Evolutionary conservation across 1,284 basidiomycete genomes (phyloP), one percentile per base, ranked within the genome.

Genomic region (Rhodotorula sp.): DNA sequence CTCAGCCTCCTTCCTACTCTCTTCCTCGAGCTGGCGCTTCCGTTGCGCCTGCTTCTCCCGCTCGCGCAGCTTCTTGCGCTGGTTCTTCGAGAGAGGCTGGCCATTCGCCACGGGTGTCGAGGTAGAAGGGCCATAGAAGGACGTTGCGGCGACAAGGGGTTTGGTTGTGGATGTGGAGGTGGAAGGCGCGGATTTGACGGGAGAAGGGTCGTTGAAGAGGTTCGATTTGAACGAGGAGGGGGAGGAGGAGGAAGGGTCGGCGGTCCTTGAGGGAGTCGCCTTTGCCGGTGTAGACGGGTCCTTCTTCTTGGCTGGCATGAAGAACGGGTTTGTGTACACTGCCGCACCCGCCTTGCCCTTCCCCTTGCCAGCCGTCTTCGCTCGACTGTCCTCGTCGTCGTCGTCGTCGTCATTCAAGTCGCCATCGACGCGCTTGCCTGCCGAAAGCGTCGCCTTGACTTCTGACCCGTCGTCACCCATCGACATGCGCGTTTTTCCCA

Each of bases 61-160:
- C 20, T 70, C 62, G 11, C 68, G 64, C 26, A 61, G 57, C 60
- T 71, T 71, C 50, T 68, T 68, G 37, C 70, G 66, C 46, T 71
- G 66, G 51, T 71, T 71, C 63, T 71, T 71, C 34, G 63, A 50
- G 20, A 65, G 59, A 2, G 13, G 40, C 40, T 44, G 40, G 40
- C 24, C 24, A n/a, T 11, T 62, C 24, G 30, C 26, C 30, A 34
- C 44, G 22, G 26, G 10, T 10, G 37, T 4, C 10, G 40, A 30
- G 31, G 65, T 20, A 31, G 24, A n/a, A 20, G 46, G 31, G 24
- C 51, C 26, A 37, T 65, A 55, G 56, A 65, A 58, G n/a, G 62
- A n/a, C 18, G 57, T 52, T 16, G 56, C 10, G 37, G 63, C 30
- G 34, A 30, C 30, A 51, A 28, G 9, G 15, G n/a, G 24, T 3